phyloP scores from a whole-genome alignment of 306 rosid species.

The Urtica urens region DNA sequence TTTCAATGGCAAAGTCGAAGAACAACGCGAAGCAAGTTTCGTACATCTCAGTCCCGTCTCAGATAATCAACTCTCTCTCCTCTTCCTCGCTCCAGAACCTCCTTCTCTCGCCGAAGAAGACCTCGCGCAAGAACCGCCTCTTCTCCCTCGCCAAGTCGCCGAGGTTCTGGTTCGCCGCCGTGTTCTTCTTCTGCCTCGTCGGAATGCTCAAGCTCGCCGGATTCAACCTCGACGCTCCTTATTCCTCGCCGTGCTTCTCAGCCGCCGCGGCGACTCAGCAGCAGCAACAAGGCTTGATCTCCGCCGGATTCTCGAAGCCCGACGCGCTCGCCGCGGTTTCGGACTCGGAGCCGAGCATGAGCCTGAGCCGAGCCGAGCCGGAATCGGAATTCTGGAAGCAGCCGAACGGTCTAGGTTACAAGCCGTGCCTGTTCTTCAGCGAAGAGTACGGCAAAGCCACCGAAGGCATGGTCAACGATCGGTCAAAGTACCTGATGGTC shows the following conservation, averaged over 20 bases:
- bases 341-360: neutral
- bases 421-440: conserved; percentile 57
- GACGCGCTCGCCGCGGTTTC: conserved; percentile 12
- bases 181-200: conserved; percentile 44
- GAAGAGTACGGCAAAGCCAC: conserved; percentile 44
- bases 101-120: conserved; percentile 69
- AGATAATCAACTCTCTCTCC: conserved; percentile 71
- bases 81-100: conserved; percentile 81
- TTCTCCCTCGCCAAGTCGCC: conserved; percentile 25
- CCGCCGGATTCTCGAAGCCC: conserved; percentile 22
- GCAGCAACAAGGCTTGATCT: conserved; percentile 16
- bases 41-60: conserved; percentile 92
- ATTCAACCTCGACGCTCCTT: conserved; percentile 25
- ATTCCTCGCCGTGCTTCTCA: conserved; percentile 47
- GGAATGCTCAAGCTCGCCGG: conserved; percentile 57
- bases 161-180: conserved; percentile 39
- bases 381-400: conserved; percentile 57
- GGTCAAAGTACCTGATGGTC: conserved; percentile 66
- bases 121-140: conserved; percentile 26
- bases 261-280: neutral
- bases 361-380: neutral
- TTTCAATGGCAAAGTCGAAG: conserved; percentile 64
- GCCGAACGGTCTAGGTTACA: conserved; percentile 78
- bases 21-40: conserved; percentile 47
- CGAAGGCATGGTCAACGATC: conserved; percentile 32